Conservation (phyloP, 768 basidiomycete genomes). For the Phlebiopsis flavidoalba region DNA sequence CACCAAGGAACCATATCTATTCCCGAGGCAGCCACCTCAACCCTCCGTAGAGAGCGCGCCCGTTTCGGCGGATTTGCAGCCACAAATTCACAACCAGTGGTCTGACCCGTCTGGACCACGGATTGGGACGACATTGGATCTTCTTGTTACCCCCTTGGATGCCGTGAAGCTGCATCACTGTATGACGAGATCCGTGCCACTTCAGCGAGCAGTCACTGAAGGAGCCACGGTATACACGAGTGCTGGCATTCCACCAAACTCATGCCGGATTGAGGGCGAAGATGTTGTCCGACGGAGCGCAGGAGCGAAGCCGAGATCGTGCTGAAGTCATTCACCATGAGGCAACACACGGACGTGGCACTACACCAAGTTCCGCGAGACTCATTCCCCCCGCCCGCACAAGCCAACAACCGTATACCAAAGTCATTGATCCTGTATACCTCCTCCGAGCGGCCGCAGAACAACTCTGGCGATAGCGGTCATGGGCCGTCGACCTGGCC, state of each 20-base stretch:
- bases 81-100: constrained; percentile 45
- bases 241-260: constrained; percentile 80
- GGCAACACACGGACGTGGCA: constrained; percentile 79
- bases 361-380: constrained; percentile 87
- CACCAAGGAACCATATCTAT: constrained; percentile 5
- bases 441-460: constrained; percentile 54
- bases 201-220: constrained; percentile 50
- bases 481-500: constrained; percentile 90
- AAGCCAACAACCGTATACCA: constrained; percentile 86
- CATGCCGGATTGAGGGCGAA: constrained; percentile 78
- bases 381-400: constrained; percentile 90
- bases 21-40: constrained; percentile 13
- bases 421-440: constrained; percentile 92
- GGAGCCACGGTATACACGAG: constrained; percentile 78
- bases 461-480: constrained; percentile 65
- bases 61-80: constrained; percentile 40
- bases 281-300: constrained; percentile 75
- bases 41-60: constrained; percentile 3
- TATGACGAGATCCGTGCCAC: constrained; percentile 70
- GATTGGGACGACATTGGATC: constrained; percentile 64
- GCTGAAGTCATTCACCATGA: constrained; percentile 88
- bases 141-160: constrained; percentile 63
- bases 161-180: constrained; percentile 79
- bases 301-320: constrained; percentile 84
- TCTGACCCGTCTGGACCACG: constrained; percentile 21